Conservation (phyloP, 2,329 filamentous ascomycete genomes). For the Penicillium sp. region DNA sequence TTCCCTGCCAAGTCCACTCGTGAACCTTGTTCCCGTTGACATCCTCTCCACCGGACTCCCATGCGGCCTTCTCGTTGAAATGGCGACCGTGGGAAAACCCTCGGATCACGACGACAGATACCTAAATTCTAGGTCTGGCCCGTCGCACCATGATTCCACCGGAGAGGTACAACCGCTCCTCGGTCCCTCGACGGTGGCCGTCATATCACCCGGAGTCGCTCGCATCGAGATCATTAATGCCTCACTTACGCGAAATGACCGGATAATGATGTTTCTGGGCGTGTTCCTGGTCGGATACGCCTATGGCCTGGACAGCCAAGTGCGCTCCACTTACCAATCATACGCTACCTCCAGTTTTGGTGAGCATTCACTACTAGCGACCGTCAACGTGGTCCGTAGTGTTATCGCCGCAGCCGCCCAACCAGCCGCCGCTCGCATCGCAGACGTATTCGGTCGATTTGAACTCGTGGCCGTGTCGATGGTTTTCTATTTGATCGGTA, state of each 20-base stretch:
- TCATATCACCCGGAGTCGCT: conserved; percentile 4
- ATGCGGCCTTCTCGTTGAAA: neutral
- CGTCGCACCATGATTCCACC: neutral
- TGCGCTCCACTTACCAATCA: conserved; percentile 6
- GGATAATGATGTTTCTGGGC: conserved; percentile 1
- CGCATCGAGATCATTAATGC: conserved; percentile 3
- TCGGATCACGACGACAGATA: neutral
- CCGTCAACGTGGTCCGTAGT: conserved; percentile 5
- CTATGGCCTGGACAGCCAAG: conserved; percentile 6
- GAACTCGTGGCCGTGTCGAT: conserved; percentile 4
- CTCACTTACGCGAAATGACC: neutral
- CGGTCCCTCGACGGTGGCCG: neutral
- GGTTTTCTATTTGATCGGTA: conserved; percentile 4
- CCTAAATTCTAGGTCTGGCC: neutral
- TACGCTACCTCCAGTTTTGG: conserved; percentile 7
- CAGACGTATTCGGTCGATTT: conserved; percentile 5
- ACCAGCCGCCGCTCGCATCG: conserved; percentile 4
- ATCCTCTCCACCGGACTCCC: neutral
- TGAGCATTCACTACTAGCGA: conserved; percentile 4
- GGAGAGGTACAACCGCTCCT: conserved; percentile 1
- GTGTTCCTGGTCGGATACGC: conserved; percentile 7
- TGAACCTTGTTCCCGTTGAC: neutral
- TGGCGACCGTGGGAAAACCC: neutral
- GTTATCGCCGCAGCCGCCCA: conserved; percentile 5
- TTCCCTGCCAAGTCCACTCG: neutral